phyloP scores from a whole-genome alignment of 106 monocot species.

The Dendrobium catenatum region DNA sequence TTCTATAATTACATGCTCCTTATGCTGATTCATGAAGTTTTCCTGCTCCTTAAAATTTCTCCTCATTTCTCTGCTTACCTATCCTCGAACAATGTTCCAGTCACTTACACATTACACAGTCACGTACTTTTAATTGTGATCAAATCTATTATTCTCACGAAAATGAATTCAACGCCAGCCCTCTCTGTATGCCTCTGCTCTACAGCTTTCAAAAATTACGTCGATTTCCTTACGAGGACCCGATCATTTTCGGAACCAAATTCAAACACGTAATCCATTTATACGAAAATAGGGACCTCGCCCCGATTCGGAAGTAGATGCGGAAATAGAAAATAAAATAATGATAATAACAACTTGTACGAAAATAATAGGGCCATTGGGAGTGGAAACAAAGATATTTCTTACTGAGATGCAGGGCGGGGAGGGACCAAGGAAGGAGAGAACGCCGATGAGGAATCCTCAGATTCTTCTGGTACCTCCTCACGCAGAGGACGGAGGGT shows the following conservation, averaged over 20 bases:
- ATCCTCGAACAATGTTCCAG: too few species aligned
- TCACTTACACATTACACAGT: too few species aligned
- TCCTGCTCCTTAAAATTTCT: too few species aligned
- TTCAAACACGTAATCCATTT: background rate
- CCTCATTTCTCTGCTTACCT: too few species aligned
- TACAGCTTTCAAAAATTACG: background rate
- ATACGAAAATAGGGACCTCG: background rate
- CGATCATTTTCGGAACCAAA: background rate
- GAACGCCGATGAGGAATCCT: conserved; percentile 12
- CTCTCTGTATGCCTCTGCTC: background rate
- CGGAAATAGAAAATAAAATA: too few species aligned
- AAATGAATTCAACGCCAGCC: background rate
- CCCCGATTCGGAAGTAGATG: background rate
- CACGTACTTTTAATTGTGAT: too few species aligned
- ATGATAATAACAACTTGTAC: background rate
- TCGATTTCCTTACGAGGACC: too few species aligned
- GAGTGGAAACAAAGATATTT: background rate
- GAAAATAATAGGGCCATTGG: background rate
- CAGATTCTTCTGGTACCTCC: background rate
- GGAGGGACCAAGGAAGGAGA: conserved; percentile 17
- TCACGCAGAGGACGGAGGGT: background rate
- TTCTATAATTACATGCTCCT: too few species aligned
- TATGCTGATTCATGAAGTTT: too few species aligned
- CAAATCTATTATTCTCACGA: too few species aligned
- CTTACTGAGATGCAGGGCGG: conserved; percentile 17